Base-by-base conservation (phyloP, 2,329 filamentous ascomycete species). In the Trichoderma lentiforme region DNA sequence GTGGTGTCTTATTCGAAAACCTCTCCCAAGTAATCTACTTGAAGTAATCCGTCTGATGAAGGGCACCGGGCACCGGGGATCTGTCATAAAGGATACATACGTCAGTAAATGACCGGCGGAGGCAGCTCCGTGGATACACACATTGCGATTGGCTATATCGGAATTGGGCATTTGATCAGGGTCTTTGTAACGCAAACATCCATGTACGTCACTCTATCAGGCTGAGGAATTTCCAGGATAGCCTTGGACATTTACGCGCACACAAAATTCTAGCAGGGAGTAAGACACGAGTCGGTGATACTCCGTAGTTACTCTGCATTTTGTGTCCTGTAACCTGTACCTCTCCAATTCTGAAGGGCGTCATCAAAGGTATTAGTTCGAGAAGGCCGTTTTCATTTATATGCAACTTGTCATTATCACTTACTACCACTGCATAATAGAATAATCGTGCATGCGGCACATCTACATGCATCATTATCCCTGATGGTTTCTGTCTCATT, bases 131-230 rank as follows among this genome's bases (percentile, higher is more conserved):
- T n/a, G 12, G 39, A n/a, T 18, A 60, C 65, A 36, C 56, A 4
- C 12, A 34, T 21, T 21, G 47, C 65, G 34, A 53, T 57, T 64
- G 36, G 61, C 30, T 39, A 53, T 53, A 6, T 53, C 4, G 21
- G 18, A 24, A 7, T 5, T 53, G 11, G n/a, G 47, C 6, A 24
- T 58, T 32, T 51, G 18, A 30, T 39, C 34, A 68, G 65, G 65
- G 65, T 68, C 30, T 15, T 68, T 30, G 34, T 28, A 32, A 47
- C 30, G 53, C 43, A 28, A 26, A 30, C 36, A 60, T 51, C 36
- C 65, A 60, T 60, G 65, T 68, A 68, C 53, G 53, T 68, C 65
- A 58, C 30, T 57, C 39, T 30, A 47, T 60, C 53, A 43, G 39
- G 65, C 65, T 60, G 65, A 68, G 26, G 28, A 28, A 7, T 60